These are phyloP conservation scores for Penicillium chermesinum DNA, from an alignment of 495 filamentous ascomycete genomes.

Conservation along the genomic window DNA sequence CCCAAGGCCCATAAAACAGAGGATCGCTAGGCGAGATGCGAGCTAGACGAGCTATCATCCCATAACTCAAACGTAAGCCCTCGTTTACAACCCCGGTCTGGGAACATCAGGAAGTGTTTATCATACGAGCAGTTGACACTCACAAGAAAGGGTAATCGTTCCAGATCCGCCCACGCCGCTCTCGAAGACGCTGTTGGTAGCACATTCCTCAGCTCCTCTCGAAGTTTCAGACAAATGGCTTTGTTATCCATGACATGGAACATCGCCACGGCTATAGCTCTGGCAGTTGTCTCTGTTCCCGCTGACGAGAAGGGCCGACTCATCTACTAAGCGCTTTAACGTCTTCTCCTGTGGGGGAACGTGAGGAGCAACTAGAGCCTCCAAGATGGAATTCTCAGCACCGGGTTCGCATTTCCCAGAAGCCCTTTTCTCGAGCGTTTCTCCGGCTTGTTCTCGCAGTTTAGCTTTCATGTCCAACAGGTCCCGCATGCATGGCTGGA, in stretches of 20 bases:
- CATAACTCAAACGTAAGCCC: conserved; percentile 3
- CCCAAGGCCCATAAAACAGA: conserved; percentile 3
- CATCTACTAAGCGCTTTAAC: conserved; percentile 24
- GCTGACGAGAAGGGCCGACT: conserved; percentile 27
- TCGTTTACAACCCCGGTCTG: conserved; percentile 9
- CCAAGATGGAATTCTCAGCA: conserved; percentile 16
- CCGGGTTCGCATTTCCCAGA: not conserved
- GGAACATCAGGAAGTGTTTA: conserved; percentile 6
- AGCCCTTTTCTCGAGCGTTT: conserved; percentile 18
- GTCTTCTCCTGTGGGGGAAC: conserved; percentile 20
- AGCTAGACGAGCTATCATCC: not conserved
- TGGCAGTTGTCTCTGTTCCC: conserved; percentile 33
- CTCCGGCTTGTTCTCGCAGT: conserved; percentile 14
- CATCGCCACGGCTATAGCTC: conserved; percentile 19
- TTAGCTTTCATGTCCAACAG: conserved; percentile 18
- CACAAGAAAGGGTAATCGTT: conserved; percentile 44
- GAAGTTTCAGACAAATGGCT: conserved; percentile 12
- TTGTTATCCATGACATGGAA: conserved; percentile 29
- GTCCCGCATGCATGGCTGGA: conserved; percentile 21
- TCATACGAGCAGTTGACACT: conserved; percentile 6
- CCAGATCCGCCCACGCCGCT: conserved; percentile 24
- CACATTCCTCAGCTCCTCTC: conserved; percentile 20
- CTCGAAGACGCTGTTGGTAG: conserved; percentile 16
- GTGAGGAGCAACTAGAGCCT: conserved; percentile 5
- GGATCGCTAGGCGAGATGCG: conserved; percentile 6